phyloP scores from a whole-genome alignment of 495 filamentous ascomycete genomes.

The Penicillium psychrofluorescens region DNA sequence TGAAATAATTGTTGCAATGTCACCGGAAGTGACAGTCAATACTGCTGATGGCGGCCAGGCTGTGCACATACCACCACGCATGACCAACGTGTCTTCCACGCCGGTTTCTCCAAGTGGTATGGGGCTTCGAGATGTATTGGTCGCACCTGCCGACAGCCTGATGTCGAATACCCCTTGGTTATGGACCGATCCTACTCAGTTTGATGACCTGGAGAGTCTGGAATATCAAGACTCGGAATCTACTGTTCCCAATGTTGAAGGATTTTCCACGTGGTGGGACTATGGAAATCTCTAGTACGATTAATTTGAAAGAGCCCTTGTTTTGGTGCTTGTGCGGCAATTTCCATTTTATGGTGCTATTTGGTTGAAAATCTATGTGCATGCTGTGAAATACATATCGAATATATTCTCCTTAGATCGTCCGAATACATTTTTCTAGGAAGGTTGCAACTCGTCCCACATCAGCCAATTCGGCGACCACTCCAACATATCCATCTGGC shows the following conservation, averaged over 20 bases:
- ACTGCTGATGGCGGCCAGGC: slow-evolving; percentile 37
- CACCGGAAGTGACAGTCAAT: slow-evolving; percentile 36
- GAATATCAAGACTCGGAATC: slow-evolving; percentile 28
- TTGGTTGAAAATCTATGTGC: too few relatives aligned
- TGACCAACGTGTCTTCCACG: slow-evolving; percentile 15
- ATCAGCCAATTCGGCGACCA: slow-evolving; percentile 30
- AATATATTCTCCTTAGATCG: too few relatives aligned
- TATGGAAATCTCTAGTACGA: slow-evolving; percentile 28
- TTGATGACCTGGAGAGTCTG: slow-evolving; percentile 32
- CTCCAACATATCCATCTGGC: slow-evolving; percentile 63
- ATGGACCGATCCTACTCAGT: slow-evolving; percentile 36
- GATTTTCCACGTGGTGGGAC: slow-evolving; percentile 39
- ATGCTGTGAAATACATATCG: too few relatives aligned
- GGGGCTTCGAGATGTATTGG: slow-evolving; percentile 18
- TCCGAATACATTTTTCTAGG: too few relatives aligned
- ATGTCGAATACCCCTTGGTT: slow-evolving; percentile 42
- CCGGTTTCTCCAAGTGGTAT: slow-evolving; percentile 16
- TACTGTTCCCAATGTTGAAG: slow-evolving; percentile 24
- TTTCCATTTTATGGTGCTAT: too few relatives aligned
- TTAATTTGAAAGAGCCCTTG: too few relatives aligned
- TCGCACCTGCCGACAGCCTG: slow-evolving; percentile 36
- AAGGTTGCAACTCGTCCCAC: too few relatives aligned
- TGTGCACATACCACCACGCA: slow-evolving; percentile 26
- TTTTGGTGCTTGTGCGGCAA: too few relatives aligned
- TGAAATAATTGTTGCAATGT: slow-evolving; percentile 39